A percentile compares a stretch with the other conserved stretches of the same genome.
These are phyloP conservation scores for Aegilops umbellulata DNA, from an alignment of 176 grass and related monocot genomes.

Conservation along the genomic window DNA sequence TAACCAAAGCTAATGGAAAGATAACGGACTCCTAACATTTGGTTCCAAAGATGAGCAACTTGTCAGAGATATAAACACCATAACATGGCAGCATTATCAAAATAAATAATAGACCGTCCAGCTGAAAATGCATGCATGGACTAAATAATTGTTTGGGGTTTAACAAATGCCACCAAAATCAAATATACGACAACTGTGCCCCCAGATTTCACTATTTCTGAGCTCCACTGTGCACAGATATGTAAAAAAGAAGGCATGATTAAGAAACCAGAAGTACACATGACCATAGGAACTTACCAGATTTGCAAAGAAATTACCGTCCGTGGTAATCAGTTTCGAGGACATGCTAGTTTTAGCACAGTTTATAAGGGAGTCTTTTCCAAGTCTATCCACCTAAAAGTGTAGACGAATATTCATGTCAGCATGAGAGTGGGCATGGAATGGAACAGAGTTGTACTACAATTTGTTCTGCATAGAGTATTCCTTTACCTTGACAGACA, in stretches of 20 bases:
- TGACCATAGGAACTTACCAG: constrained; percentile 51
- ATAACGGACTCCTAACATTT: background rate
- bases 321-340: constrained; percentile 73
- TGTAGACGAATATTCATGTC: background rate
- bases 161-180: background rate
- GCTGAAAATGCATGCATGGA: background rate
- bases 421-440: background rate
- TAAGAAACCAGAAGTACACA: background rate
- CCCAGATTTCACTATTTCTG: background rate
- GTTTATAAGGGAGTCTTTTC: constrained; percentile 90
- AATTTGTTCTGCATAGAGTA: background rate
- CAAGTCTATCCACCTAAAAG: constrained; percentile 85
- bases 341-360: constrained; percentile 99
- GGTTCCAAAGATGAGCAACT: background rate
- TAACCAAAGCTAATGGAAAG: background rate
- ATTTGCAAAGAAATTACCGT: constrained; percentile 90
- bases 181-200: background rate
- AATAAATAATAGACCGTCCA: background rate
- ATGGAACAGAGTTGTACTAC: background rate
- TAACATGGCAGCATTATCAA: too few species aligned
- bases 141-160: background rate
- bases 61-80: background rate
- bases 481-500: constrained; percentile 61
- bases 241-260: background rate
- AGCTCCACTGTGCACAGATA: background rate